These are phyloP conservation scores for Agaricus bisporus DNA, from an alignment of 768 basidiomycete genomes.

Conservation along the genomic window DNA sequence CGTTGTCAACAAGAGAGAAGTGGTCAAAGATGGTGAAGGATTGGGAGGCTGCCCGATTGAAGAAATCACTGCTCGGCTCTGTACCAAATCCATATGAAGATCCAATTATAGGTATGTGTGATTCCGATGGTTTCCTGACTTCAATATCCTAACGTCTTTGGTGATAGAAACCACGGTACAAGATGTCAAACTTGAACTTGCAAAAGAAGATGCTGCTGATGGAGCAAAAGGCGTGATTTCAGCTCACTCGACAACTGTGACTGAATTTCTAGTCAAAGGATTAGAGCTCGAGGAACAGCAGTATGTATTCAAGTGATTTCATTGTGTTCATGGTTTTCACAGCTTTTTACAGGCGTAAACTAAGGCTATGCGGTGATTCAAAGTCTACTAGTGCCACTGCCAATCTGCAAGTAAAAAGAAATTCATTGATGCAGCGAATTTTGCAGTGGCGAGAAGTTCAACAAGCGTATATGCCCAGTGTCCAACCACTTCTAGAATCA, in stretches of 20 bases:
- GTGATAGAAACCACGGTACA: conserved; percentile 8
- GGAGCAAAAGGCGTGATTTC: conserved; percentile 6
- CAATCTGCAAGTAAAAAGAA: neutral
- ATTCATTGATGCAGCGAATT: neutral
- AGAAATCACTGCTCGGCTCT: no score
- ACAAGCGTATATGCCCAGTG: neutral
- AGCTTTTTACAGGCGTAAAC: no score
- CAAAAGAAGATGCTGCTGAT: conserved; percentile 11
- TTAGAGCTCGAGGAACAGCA: conserved; percentile 17
- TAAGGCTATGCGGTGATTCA: no score
- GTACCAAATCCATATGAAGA: no score
- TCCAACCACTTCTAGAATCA: neutral
- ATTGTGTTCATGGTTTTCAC: no score
- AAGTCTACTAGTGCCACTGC: no score
- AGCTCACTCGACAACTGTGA: neutral
- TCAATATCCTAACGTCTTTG: no score
- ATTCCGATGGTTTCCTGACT: no score
- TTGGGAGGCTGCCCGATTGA: no score
- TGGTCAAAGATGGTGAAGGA: no score
- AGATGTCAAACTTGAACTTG: conserved; percentile 6
- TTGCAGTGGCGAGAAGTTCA: conserved; percentile 1
- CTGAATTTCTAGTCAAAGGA: conserved; percentile 8
- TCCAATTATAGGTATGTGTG: no score
- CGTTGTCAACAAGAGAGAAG: no score
- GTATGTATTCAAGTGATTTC: conserved; percentile 11